A percentile compares a stretch with the other conserved stretches of the same genome.
Evolutionary conservation across 169 alveolate genomes (phyloP).

Genomic region (Plasmodium billcollinsi): DNA sequence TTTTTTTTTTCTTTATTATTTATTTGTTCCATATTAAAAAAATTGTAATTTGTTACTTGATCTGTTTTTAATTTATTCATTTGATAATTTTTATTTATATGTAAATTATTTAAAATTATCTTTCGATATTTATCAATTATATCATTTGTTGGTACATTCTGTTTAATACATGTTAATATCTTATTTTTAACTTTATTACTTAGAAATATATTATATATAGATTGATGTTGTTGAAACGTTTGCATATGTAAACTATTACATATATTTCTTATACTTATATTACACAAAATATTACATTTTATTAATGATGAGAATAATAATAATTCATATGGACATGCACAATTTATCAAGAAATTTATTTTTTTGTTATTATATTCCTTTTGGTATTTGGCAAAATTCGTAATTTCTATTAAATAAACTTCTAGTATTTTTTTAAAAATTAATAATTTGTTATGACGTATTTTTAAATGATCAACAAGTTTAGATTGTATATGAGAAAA

Average conservation of each 20-base stretch:
- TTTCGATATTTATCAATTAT: too few relatives aligned
- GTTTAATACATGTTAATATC: constrained; percentile 34
- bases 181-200: constrained; percentile 50
- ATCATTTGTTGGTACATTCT: not conserved
- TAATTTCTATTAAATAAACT: constrained; percentile 58
- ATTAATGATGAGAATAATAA: constrained; percentile 40
- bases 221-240: constrained; percentile 17
- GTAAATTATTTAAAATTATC: too few relatives aligned
- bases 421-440: constrained; percentile 57
- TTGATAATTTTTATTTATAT: too few relatives aligned
- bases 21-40: too few relatives aligned
- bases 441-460: constrained; percentile 24
- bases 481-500: constrained; percentile 5
- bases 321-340: constrained; percentile 59
- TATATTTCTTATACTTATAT: constrained; percentile 46
- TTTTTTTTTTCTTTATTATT: too few relatives aligned
- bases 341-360: constrained; percentile 16
- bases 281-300: constrained; percentile 36
- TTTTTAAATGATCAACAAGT: constrained; percentile 14
- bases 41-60: too few relatives aligned
- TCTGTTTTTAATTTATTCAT: too few relatives aligned
- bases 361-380: constrained; percentile 31
- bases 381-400: constrained; percentile 43
- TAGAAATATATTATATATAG: constrained; percentile 15
- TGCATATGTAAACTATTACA: constrained; percentile 30